These are phyloP conservation scores for Dothiorella sarmentorum DNA, from an alignment of 2,329 filamentous ascomycete genomes.

Conservation along the genomic window DNA sequence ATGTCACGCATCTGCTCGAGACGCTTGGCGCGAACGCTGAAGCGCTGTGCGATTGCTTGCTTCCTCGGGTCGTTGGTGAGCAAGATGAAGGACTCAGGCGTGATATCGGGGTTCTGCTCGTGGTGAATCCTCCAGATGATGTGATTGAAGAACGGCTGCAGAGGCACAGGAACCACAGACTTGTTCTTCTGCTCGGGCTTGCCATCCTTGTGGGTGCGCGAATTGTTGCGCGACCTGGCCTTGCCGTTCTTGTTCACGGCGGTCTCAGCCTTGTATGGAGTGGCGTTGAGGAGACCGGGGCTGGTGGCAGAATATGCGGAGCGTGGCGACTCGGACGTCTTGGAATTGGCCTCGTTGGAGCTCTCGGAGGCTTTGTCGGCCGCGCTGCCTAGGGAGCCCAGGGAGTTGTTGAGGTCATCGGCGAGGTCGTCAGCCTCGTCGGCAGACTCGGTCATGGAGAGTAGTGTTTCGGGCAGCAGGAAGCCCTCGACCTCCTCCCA, in stretches of 20 bases:
- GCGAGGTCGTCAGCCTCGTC: constrained; percentile 34
- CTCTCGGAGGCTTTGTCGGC: constrained; percentile 42
- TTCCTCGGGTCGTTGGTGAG: constrained; percentile 49
- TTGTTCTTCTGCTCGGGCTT: constrained; percentile 26
- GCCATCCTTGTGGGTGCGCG: not conserved
- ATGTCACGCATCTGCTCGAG: constrained; percentile 50
- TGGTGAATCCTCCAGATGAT: constrained; percentile 52
- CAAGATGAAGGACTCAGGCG: constrained; percentile 50
- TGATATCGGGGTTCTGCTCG: constrained; percentile 45
- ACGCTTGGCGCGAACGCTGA: constrained; percentile 49
- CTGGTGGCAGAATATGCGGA: constrained; percentile 36
- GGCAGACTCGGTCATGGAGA: constrained; percentile 46
- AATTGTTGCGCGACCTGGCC: not conserved
- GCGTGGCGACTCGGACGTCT: constrained; percentile 39
- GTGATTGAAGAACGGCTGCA: constrained; percentile 50
- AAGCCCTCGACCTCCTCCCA: constrained; percentile 51
- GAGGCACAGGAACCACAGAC: constrained; percentile 34
- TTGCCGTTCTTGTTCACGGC: constrained; percentile 5
- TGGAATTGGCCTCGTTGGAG: constrained; percentile 41
- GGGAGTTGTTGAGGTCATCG: constrained; percentile 37
- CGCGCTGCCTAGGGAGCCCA: constrained; percentile 27
- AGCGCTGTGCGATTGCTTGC: constrained; percentile 46
- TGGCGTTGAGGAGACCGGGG: constrained; percentile 30
- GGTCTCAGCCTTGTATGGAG: constrained; percentile 27
- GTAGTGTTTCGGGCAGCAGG: constrained; percentile 46